phyloP scores from a whole-genome alignment of 768 basidiomycete genomes.

The Suillus subaureus region DNA sequence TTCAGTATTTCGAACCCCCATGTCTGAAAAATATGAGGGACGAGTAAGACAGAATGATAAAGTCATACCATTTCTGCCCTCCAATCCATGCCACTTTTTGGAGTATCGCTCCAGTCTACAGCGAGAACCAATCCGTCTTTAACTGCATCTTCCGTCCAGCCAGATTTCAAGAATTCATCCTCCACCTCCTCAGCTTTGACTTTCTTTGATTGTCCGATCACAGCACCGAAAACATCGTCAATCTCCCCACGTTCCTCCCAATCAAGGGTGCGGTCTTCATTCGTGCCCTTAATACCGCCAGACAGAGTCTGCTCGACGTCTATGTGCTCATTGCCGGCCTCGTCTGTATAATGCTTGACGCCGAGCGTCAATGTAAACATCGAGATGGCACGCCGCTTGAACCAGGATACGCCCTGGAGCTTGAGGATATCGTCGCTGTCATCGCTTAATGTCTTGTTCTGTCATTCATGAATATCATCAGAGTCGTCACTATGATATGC shows the following conservation, averaged over 20 bases:
- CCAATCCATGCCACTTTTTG: conserved; percentile 66
- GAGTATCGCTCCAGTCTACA: conserved; percentile 59
- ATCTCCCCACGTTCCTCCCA: conserved; percentile 56
- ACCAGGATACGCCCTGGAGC: conserved; percentile 75
- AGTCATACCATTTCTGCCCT: conserved; percentile 59
- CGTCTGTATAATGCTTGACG: conserved; percentile 68
- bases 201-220: conserved; percentile 59
- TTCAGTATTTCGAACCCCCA: conserved; percentile 73
- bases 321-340: conserved; percentile 61
- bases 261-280: conserved; percentile 56
- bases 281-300: conserved; percentile 59
- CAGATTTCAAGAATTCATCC: conserved; percentile 43
- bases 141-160: conserved; percentile 44
- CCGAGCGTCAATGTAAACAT: conserved; percentile 58
- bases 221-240: conserved; percentile 63
- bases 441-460: conserved; percentile 75
- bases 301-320: conserved; percentile 67
- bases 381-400: conserved; percentile 63
- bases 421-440: conserved; percentile 61
- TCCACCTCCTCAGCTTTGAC: conserved; percentile 50
- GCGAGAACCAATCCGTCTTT: conserved; percentile 38
- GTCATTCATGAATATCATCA: conserved; percentile 10
- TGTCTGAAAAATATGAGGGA: conserved; percentile 27
- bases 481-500: background rate
- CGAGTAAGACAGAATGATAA: background rate